A percentile compares a stretch with the other conserved stretches of the same genome.
Evolutionary conservation across 148 eudicot genomes (phyloP).

Genomic region (Heliosperma pusillum): DNA sequence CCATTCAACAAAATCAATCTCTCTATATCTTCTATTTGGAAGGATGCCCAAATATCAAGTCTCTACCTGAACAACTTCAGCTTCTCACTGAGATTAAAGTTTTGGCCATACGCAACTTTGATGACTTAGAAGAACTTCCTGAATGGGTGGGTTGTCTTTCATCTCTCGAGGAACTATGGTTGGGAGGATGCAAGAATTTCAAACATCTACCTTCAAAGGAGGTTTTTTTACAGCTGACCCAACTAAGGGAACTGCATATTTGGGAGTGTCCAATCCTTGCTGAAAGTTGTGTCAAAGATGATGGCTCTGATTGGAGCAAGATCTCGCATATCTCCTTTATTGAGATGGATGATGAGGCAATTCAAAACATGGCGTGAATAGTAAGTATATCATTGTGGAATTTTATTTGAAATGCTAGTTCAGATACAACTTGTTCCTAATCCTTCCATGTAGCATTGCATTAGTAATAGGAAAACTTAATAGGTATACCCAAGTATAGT

Average conservation of each 20-base stretch:
- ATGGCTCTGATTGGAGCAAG: constrained; percentile 5
- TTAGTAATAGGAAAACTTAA: neutral
- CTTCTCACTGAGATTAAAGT: neutral
- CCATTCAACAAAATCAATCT: neutral
- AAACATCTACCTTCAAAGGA: constrained; percentile 3
- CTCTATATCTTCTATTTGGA: neutral
- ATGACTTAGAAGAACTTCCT: constrained; percentile 8
- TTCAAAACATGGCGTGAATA: neutral
- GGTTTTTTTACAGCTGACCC: neutral
- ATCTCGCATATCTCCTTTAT: constrained; percentile 1
- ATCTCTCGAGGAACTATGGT: neutral
- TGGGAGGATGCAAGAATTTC: constrained; percentile 7
- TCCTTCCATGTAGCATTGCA: neutral
- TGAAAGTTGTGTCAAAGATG: neutral
- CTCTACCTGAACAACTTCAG: neutral
- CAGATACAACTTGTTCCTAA: neutral
- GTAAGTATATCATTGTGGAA: neutral
- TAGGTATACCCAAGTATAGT: too few species aligned
- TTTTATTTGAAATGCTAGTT: neutral
- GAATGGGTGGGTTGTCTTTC: constrained; percentile 13
- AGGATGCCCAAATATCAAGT: constrained; percentile 6
- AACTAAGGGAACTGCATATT: neutral
- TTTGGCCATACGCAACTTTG: neutral
- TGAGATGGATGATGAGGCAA: neutral
- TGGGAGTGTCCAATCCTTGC: neutral